A percentile compares a stretch with the other conserved stretches of the same genome.
phyloP scores from a whole-genome alignment of 2,329 filamentous ascomycete species.

The Claviceps fusiformis region DNA sequence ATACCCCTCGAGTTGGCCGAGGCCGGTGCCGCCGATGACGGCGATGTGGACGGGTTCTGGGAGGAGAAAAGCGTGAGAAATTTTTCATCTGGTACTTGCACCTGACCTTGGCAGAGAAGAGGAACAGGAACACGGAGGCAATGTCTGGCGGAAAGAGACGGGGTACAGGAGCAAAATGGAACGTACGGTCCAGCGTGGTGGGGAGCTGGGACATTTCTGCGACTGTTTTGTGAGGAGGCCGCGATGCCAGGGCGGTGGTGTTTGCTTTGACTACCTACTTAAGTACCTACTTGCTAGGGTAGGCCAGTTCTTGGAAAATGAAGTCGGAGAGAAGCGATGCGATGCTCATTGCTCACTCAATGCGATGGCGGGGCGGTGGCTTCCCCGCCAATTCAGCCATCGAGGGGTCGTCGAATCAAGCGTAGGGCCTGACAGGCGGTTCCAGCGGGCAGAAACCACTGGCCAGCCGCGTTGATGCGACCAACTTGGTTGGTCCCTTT shows the following conservation, averaged over 20 bases:
- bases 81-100: background rate
- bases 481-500: too few species aligned
- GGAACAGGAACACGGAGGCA: background rate
- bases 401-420: too few species aligned
- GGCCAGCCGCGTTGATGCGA: too few species aligned
- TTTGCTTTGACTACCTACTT: background rate
- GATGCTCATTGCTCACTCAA: background rate
- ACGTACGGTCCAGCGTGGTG: conserved; percentile 44
- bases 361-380: background rate
- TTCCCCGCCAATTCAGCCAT: background rate
- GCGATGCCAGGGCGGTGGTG: background rate
- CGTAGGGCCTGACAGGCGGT: too few species aligned
- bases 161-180: background rate
- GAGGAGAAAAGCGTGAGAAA: background rate
- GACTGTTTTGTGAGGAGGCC: background rate
- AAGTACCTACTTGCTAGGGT: background rate
- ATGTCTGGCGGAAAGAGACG: background rate
- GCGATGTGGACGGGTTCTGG: conserved; percentile 65
- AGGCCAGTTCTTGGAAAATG: background rate
- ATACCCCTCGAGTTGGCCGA: conserved; percentile 77
- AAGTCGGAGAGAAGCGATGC: background rate
- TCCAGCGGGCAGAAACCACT: too few species aligned
- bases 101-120: background rate
- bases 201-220: conserved; percentile 39
- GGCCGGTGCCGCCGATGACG: conserved; percentile 86